These are phyloP conservation scores for Globisporangium nodosum DNA, from an alignment of 352 stramenopile species.

Conservation along the genomic window DNA sequence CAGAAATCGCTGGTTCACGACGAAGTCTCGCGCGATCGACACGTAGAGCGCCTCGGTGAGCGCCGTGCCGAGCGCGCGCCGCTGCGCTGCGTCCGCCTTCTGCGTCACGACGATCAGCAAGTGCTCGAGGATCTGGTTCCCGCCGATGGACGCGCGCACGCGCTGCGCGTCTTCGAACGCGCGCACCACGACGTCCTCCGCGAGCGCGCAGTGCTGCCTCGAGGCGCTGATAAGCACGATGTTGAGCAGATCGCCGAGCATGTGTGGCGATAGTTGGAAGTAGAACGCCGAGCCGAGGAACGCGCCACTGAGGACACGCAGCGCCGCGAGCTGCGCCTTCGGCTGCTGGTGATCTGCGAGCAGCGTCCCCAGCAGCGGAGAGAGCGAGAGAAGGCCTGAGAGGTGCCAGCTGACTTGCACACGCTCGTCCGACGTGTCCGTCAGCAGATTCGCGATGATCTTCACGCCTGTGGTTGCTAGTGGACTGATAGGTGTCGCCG, in stretches of 20 bases:
- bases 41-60: slow-evolving; percentile 51
- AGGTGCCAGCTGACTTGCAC: slow-evolving; percentile 22
- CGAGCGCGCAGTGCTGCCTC: slow-evolving; percentile 24
- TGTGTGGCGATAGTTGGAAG: slow-evolving; percentile 39
- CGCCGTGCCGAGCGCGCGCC: slow-evolving; percentile 25
- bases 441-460: slow-evolving; percentile 43
- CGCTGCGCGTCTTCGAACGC: slow-evolving; percentile 37
- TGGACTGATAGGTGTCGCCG: not conserved
- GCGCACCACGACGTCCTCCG: slow-evolving; percentile 43
- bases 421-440: slow-evolving; percentile 17
- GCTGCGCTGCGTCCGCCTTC: slow-evolving; percentile 18
- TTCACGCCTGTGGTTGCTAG: slow-evolving; percentile 28
- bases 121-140: slow-evolving; percentile 62
- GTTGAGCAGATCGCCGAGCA: slow-evolving; percentile 62
- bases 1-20: slow-evolving; percentile 54
- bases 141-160: slow-evolving; percentile 37
- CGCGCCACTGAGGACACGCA: slow-evolving; percentile 35
- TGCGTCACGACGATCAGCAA: slow-evolving; percentile 63
- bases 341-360: slow-evolving; percentile 33
- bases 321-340: slow-evolving; percentile 35
- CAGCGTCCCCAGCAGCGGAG: slow-evolving; percentile 20
- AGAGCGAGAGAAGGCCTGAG: slow-evolving; percentile 23
- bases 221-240: slow-evolving; percentile 50
- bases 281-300: slow-evolving; percentile 27
- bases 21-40: slow-evolving; percentile 30